phyloP scores from a whole-genome alignment of 768 basidiomycete species.

The Boletales sp. region DNA sequence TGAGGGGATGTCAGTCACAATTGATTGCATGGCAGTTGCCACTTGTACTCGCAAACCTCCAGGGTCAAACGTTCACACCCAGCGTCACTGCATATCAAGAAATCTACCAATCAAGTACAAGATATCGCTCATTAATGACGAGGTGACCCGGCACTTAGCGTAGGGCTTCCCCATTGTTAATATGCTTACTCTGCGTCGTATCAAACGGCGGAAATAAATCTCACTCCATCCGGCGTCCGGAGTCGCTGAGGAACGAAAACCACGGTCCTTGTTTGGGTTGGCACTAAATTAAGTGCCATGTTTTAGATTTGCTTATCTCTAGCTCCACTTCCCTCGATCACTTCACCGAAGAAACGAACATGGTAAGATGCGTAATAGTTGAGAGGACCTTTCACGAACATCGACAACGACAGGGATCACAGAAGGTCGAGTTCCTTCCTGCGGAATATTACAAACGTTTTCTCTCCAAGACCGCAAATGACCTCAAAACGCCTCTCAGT shows the following conservation, averaged over 20 bases:
- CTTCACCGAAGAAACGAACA: background rate
- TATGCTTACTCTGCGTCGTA: background rate
- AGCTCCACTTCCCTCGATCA: too few relatives aligned
- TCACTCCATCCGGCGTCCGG: background rate
- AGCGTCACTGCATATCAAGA: too few relatives aligned
- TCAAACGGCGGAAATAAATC: constrained; percentile 6
- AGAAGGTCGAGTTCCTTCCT: constrained; percentile 32
- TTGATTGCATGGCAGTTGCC: too few relatives aligned
- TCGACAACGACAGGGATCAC: background rate
- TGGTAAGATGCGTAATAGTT: background rate
- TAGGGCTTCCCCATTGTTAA: constrained; percentile 10
- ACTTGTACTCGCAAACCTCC: too few relatives aligned
- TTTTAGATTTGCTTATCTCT: too few relatives aligned
- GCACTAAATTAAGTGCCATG: too few relatives aligned
- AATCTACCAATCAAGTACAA: background rate
- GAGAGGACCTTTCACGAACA: background rate
- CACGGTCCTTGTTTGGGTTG: too few relatives aligned
- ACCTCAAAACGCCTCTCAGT: constrained; percentile 57
- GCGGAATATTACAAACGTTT: constrained; percentile 50
- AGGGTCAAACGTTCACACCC: too few relatives aligned
- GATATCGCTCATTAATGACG: constrained; percentile 1
- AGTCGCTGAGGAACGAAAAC: too few relatives aligned
- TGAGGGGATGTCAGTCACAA: too few relatives aligned
- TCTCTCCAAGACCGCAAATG: constrained; percentile 53
- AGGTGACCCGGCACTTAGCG: background rate